These are phyloP conservation scores for Fusarium sp. DNA, from an alignment of 2,329 filamentous ascomycete genomes.

Conservation along the genomic window DNA sequence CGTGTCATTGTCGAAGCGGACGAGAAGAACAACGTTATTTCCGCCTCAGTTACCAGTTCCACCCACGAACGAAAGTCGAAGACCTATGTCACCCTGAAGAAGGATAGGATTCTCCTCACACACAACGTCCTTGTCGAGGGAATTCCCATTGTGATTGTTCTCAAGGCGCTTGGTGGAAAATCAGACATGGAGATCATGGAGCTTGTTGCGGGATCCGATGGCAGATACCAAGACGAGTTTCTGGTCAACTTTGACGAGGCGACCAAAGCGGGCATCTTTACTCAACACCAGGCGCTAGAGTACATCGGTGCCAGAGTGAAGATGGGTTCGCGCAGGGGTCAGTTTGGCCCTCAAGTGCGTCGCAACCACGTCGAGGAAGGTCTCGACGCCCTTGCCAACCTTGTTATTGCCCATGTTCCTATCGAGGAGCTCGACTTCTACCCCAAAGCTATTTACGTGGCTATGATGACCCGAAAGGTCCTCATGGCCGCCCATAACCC, in stretches of 20 bases:
- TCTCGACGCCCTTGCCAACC: constrained; percentile 89
- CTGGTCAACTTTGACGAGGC: constrained; percentile 95
- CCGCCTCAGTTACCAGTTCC: constrained; percentile 96
- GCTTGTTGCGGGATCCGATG: constrained; percentile 88
- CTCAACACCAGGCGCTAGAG: constrained; percentile 94
- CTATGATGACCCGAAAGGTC: constrained; percentile 96
- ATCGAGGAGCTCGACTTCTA: constrained; percentile 93
- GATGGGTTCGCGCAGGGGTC: constrained; percentile 78
- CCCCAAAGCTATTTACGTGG: constrained; percentile 96
- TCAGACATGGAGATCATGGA: constrained; percentile 96
- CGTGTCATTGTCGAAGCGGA: constrained; percentile 96
- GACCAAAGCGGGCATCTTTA: constrained; percentile 84
- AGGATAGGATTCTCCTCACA: constrained; percentile 87
- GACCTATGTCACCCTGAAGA: constrained; percentile 94
- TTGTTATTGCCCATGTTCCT: constrained; percentile 94
- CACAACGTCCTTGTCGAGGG: constrained; percentile 95
- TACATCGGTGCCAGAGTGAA: constrained; percentile 90
- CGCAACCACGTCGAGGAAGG: constrained; percentile 92
- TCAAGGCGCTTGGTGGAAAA: constrained; percentile 93
- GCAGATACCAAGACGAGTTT: constrained; percentile 93
- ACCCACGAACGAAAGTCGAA: constrained; percentile 98
- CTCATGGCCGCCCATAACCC: constrained; percentile 93
- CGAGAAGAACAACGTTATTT: constrained; percentile 91
- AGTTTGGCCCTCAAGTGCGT: constrained; percentile 66
- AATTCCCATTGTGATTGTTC: constrained; percentile 91